Conservation (phyloP, 495 filamentous ascomycete species). For the Entonaema liquescens region DNA sequence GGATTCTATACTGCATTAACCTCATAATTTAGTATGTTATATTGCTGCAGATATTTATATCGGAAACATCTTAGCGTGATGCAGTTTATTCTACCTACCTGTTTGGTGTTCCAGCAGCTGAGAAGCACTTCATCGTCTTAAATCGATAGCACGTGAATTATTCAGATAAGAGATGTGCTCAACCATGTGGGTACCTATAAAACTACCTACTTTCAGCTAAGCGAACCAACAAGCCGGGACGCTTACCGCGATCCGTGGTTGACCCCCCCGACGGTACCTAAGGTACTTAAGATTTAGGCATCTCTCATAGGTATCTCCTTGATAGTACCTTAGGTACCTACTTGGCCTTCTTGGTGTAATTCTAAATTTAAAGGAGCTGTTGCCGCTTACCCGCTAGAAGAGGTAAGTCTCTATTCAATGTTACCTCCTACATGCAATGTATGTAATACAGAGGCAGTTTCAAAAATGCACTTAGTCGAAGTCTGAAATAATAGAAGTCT, state of each 20-base stretch:
- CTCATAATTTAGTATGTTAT: background rate
- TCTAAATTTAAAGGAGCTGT: constrained; percentile 8
- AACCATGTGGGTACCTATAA: background rate
- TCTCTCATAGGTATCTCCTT: background rate
- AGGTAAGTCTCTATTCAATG: background rate
- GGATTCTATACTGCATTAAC: background rate
- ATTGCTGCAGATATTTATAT: background rate
- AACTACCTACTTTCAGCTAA: constrained; percentile 15
- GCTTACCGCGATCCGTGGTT: constrained; percentile 25
- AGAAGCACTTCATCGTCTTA: background rate
- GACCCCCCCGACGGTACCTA: constrained; percentile 2
- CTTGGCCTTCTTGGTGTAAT: constrained; percentile 25
- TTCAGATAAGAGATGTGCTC: background rate
- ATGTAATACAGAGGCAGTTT: background rate
- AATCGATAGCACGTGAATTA: background rate
- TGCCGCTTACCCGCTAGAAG: constrained; percentile 35
- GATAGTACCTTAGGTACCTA: background rate
- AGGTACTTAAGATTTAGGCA: background rate
- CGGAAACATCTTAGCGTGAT: background rate
- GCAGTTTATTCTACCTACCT: background rate
- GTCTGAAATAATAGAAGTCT: background rate
- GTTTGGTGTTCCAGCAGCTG: background rate
- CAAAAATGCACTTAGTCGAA: background rate
- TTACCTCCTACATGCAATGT: background rate
- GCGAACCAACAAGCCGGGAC: constrained; percentile 35